Conservation (phyloP, 805 yeast species). For the Hanseniaspora thailandica region DNA sequence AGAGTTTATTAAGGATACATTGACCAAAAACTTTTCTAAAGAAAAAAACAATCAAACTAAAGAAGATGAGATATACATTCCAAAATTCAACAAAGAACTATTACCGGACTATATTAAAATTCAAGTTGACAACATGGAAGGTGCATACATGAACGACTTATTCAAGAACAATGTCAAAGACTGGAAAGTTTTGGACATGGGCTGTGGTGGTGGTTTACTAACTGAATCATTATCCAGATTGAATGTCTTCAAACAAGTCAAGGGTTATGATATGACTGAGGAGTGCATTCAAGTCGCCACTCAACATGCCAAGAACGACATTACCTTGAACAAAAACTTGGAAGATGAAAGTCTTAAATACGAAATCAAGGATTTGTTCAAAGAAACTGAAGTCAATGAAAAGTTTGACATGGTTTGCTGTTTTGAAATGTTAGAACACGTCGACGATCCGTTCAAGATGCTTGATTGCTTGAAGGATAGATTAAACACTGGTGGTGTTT, state of each 20-base stretch:
- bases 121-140: constrained; percentile 44
- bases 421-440: constrained; percentile 94
- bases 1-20: constrained; percentile 67
- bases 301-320: constrained; percentile 56
- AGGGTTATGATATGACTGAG: constrained; percentile 74
- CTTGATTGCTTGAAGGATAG: constrained; percentile 54
- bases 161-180: constrained; percentile 24
- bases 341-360: constrained; percentile 35
- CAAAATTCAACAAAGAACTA: constrained; percentile 61
- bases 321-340: constrained; percentile 38
- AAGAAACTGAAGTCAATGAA: constrained; percentile 25
- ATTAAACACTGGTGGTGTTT: constrained; percentile 65
- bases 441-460: constrained; percentile 67
- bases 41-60: background rate
- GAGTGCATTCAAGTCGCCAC: constrained; percentile 76
- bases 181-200: constrained; percentile 65
- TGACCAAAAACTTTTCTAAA: background rate
- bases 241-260: constrained; percentile 48
- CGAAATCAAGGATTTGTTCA: constrained; percentile 23
- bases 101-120: constrained; percentile 47
- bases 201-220: constrained; percentile 97
- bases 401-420: constrained; percentile 69
- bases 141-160: constrained; percentile 29
- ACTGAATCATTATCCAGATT: constrained; percentile 78
- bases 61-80: constrained; percentile 43